Evolutionary conservation across 306 rosid genomes (phyloP), one percentile per base, ranked within the genome.

Genomic region (Ziziphus jujuba): DNA sequence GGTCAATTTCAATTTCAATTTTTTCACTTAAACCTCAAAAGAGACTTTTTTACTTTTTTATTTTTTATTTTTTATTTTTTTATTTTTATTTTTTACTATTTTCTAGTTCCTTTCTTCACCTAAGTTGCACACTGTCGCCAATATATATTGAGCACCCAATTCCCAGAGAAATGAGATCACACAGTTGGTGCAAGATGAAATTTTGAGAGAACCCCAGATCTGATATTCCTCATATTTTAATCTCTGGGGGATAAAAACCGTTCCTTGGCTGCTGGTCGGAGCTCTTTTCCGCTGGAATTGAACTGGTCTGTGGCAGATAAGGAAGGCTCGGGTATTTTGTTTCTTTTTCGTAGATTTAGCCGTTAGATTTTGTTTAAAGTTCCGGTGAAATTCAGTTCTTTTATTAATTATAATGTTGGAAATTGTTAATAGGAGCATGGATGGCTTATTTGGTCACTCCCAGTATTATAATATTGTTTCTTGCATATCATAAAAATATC

Each of bases 21-120:
- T 28, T 28, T 28, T 4, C 33, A 28, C 33, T 28, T 28, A 28
- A 28, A 28, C 33, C 33, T 28, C 33, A 28, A 28, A 28, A 28
- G 33, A 28, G 4, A 28, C 33, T 28, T 28, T 28, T 28, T 28
- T n/a, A 6, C 3, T 5, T 35, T 35, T 35, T 35, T 35, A n/a
- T n/a, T 35, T 35, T 35, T 35, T 35, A 1, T 5, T 35, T 3
- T 34, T 34, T 34, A 34, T 34, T 35, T 5, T 35, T 35, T 1
- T 1, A 35, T 35, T 35, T 24, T 23, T 15, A 33, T 17, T 24
- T 1, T 50, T 40, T 51, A 49, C 20, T 14, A 19, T 65, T 50
- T 47, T 52, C 11, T 20, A n/a, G 36, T 65, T 83, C 73, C 38
- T 55, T 78, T 76, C 73, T 63, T 76, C 82, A 78, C 85, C 83